Conservation (phyloP, 1,284 basidiomycete species). For the Apiotrichum mycotoxinovorans region DNA sequence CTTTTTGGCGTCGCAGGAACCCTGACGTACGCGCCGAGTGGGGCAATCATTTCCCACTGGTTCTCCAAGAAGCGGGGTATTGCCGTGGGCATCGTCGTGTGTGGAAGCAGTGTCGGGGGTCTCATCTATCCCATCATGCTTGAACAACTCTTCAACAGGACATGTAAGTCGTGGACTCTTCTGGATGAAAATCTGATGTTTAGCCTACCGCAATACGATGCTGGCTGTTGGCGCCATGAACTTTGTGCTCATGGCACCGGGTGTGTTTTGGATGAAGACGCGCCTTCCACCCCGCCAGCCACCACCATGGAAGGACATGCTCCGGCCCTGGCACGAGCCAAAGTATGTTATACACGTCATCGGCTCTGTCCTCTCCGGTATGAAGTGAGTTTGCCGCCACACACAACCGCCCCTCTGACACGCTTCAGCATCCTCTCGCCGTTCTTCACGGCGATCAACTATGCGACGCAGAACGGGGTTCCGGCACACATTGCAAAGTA, state of each 20-base stretch:
- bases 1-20: slow-evolving; percentile 39
- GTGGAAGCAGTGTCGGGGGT: slow-evolving; percentile 41
- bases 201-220: slow-evolving; percentile 43
- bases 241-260: slow-evolving; percentile 37
- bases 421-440: slow-evolving; percentile 32
- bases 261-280: slow-evolving; percentile 39
- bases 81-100: slow-evolving; percentile 41
- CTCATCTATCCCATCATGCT: slow-evolving; percentile 46
- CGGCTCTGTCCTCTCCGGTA: slow-evolving; percentile 27
- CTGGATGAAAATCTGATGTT: not conserved
- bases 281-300: slow-evolving; percentile 38
- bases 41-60: slow-evolving; percentile 45
- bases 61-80: slow-evolving; percentile 38
- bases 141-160: slow-evolving; percentile 30
- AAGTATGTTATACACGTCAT: slow-evolving; percentile 31
- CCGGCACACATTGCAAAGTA: slow-evolving; percentile 28
- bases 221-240: slow-evolving; percentile 43
- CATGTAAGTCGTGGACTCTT: slow-evolving; percentile 23
- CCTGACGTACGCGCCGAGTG: slow-evolving; percentile 41
- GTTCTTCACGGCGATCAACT: slow-evolving; percentile 35
- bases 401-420: not conserved
- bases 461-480: slow-evolving; percentile 27
- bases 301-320: slow-evolving; percentile 31
- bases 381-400: slow-evolving; percentile 29
- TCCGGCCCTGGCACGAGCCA: slow-evolving; percentile 34